A percentile compares a stretch with the other conserved stretches of the same genome.
phyloP scores from a whole-genome alignment of 768 basidiomycete species.

The Cyclocybe cylindracea region DNA sequence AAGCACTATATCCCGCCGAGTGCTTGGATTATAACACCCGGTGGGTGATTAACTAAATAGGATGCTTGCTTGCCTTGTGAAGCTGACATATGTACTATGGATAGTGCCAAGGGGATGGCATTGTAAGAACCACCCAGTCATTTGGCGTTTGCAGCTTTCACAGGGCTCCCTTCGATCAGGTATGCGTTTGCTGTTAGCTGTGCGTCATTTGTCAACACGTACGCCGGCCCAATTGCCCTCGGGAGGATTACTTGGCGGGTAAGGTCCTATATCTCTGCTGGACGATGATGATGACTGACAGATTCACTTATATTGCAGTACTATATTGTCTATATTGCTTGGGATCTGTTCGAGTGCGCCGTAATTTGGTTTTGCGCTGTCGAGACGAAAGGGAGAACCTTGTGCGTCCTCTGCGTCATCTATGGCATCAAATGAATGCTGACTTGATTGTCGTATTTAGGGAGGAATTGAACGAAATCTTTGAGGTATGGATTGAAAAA shows the following conservation, averaged over 20 bases:
- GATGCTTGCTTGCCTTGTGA: neutral
- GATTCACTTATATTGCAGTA: conserved; percentile 18
- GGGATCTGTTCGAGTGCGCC: conserved; percentile 40
- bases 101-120: conserved; percentile 62
- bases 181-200: conserved; percentile 44
- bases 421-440: neutral
- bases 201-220: conserved; percentile 51
- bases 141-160: too few relatives aligned
- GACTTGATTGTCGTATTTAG: conserved; percentile 16
- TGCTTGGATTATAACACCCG: conserved; percentile 55
- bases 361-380: conserved; percentile 41
- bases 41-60: conserved; percentile 17
- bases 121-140: conserved; percentile 30
- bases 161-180: conserved; percentile 20
- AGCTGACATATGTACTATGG: neutral
- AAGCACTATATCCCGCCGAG: conserved; percentile 58
- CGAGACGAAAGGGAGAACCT: conserved; percentile 42
- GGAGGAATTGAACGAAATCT: conserved; percentile 45
- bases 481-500: conserved; percentile 24
- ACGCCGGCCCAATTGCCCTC: conserved; percentile 40
- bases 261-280: neutral
- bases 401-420: conserved; percentile 20
- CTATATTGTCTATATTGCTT: conserved; percentile 39
- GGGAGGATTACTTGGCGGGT: conserved; percentile 37
- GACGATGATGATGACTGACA: neutral